These are phyloP conservation scores for Voacanga thouarsii DNA, from an alignment of 257 asterid species.

Conservation along the genomic window DNA sequence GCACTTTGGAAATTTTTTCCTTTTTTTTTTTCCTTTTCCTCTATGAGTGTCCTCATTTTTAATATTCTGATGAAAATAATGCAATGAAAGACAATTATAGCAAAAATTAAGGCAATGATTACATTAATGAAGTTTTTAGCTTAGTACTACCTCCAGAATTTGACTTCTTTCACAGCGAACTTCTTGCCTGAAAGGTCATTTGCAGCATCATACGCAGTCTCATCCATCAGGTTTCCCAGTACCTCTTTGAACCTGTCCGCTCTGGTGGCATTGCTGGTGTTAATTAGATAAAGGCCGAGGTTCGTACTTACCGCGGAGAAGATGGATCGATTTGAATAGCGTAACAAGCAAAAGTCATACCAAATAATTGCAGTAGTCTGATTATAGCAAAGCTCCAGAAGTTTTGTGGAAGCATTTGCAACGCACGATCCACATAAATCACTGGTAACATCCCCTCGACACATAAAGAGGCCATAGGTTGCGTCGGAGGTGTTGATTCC, in stretches of 20 bases:
- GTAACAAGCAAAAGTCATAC: conserved; percentile 23
- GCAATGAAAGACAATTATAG: too few relatives aligned
- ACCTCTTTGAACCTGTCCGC: neutral
- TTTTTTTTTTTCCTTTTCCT: too few relatives aligned
- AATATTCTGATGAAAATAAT: too few relatives aligned
- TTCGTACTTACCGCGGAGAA: neutral
- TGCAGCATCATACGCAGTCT: neutral
- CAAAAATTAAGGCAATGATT: too few relatives aligned
- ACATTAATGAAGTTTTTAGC: too few relatives aligned
- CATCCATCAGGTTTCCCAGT: neutral
- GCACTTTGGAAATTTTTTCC: too few relatives aligned
- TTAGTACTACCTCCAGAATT: too few relatives aligned
- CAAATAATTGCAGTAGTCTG: conserved; percentile 20
- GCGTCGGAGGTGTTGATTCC: conserved; percentile 16
- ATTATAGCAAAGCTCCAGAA: conserved; percentile 22
- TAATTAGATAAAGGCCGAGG: accelerated
- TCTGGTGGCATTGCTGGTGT: too few relatives aligned
- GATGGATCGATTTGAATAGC: conserved; percentile 20
- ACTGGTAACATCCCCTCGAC: conserved; percentile 31
- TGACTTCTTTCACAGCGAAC: conserved; percentile 10
- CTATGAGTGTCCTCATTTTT: too few relatives aligned
- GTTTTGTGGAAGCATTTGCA: neutral
- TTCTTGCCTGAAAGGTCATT: neutral
- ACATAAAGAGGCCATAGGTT: conserved; percentile 25
- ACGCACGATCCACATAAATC: conserved; percentile 28